A percentile compares a stretch with the other conserved stretches of the same genome.
phyloP scores from a whole-genome alignment of 1,284 basidiomycete species.

The Puccinia brachypodii region DNA sequence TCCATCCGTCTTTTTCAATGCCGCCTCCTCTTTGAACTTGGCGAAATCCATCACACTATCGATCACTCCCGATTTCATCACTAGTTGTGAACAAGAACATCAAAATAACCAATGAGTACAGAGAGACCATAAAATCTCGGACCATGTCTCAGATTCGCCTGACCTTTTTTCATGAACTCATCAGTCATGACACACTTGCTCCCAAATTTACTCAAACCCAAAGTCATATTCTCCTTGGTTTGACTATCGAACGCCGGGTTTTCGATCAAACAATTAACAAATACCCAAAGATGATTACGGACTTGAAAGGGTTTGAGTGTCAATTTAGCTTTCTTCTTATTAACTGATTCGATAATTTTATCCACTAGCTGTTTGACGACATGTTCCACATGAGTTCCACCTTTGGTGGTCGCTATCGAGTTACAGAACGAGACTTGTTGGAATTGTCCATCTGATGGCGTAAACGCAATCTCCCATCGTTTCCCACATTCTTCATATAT shows the following conservation, averaged over 20 bases:
- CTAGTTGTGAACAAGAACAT: conserved; percentile 62
- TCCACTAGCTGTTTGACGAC: conserved; percentile 89
- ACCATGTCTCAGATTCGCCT: conserved; percentile 50
- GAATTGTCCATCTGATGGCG: conserved; percentile 84
- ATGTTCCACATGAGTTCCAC: conserved; percentile 87
- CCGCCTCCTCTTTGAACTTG: conserved; percentile 92
- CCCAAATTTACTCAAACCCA: conserved; percentile 82
- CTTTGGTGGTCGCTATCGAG: conserved; percentile 94
- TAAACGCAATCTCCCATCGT: conserved; percentile 96
- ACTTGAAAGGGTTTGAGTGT: conserved; percentile 89
- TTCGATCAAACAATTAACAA: conserved; percentile 93
- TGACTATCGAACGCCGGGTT: conserved; percentile 99
- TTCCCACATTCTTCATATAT: conserved; percentile 77
- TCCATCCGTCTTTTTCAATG: conserved; percentile 96
- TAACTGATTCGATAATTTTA: conserved; percentile 69
- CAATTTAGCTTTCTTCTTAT: conserved; percentile 95
- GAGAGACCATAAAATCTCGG: neutral
- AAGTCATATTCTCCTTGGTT: conserved; percentile 93
- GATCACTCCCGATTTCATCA: conserved; percentile 84
- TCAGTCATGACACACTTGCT: conserved; percentile 86
- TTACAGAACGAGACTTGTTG: conserved; percentile 98
- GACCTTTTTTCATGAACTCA: conserved; percentile 94
- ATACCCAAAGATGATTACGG: conserved; percentile 98
- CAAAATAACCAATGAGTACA: too few relatives aligned
- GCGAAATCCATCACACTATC: conserved; percentile 94